Evolutionary conservation across 2,329 filamentous ascomycete genomes (phyloP), one percentile per base, ranked within the genome.

Genomic region (Arthrobotrys musiformis): DNA sequence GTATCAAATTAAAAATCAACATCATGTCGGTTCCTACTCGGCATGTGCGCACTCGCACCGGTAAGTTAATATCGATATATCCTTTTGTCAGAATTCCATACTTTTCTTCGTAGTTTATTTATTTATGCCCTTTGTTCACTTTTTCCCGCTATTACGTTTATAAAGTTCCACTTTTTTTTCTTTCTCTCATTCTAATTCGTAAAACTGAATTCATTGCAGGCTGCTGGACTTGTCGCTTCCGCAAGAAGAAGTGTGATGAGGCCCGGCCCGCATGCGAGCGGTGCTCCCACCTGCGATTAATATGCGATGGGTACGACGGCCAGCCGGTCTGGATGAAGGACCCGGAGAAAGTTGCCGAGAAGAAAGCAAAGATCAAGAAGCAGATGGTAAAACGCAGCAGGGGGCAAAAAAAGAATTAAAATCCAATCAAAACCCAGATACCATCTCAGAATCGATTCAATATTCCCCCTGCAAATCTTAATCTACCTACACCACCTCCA

Each of bases 171-270:
- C 33, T n/a, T 24, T 13, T 42, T 8, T 22, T 46, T 46, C 37
- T n/a, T 42, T 9, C 9, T 33, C 9, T 19, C 15, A 24, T 52
- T 48, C 58, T 64, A 22, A 52, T 22, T 40, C 33, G 4, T 19
- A 40, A 58, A n/a, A 58, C 30, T 26, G 9, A 44, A 46, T 37
- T 48, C 17, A 54, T 63, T 33, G 26, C 44, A 80, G 83, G 83
- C 9, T 84, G 83, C 69, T 84, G 82, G 83, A 83, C 83, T 5
- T 84, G 83, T 74, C 83, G 83, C 17, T 79, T 81, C 33, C 81
- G 83, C 17, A 82, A 83, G 76, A 82, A 84, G 79, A 84, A 84
- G 79, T 84, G 83, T 62, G 83, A 84, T 68, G 83, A 84, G 79
- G 80, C 79, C 33, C 81, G 80, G 26, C 83, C 83, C 1, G 79